These are phyloP conservation scores for Thelonectria rubi DNA, from an alignment of 2,329 filamentous ascomycete species.

Conservation along the genomic window DNA sequence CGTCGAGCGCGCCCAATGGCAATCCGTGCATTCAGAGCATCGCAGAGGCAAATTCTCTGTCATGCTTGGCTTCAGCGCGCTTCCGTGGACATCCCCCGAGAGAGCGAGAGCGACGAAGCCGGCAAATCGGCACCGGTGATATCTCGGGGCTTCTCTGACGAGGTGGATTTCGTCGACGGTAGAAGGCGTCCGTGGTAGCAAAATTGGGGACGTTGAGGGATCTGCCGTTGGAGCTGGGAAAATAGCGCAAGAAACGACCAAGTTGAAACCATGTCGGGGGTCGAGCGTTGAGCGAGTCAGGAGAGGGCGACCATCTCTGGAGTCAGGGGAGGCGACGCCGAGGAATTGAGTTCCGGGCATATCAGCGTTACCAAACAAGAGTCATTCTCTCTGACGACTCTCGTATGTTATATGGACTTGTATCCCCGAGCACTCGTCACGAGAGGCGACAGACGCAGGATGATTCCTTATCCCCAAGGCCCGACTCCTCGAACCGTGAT, in stretches of 20 bases:
- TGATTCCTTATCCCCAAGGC: neutral
- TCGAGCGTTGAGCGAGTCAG: too few species aligned
- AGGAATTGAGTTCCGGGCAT: too few species aligned
- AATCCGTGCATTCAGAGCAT: neutral
- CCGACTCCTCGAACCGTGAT: neutral
- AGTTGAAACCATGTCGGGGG: too few species aligned
- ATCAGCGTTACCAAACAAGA: too few species aligned
- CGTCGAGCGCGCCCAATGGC: neutral
- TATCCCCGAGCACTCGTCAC: too few species aligned
- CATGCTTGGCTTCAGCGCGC: neutral
- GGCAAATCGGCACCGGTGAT: neutral
- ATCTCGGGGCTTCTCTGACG: neutral
- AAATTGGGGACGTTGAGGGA: neutral
- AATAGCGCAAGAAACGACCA: too few species aligned
- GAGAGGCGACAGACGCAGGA: neutral
- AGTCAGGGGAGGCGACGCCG: too few species aligned
- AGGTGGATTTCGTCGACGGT: neutral
- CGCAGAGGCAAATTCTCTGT: neutral
- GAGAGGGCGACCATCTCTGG: too few species aligned
- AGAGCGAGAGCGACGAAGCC: neutral
- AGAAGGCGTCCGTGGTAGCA: neutral
- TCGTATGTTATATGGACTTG: too few species aligned
- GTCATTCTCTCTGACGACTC: too few species aligned
- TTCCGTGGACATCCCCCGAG: neutral
- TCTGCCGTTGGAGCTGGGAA: neutral